Evolutionary conservation across 331 rosid species (phyloP), one percentile per base, ranked within the genome.

Genomic region (Pyracantha coccinea): DNA sequence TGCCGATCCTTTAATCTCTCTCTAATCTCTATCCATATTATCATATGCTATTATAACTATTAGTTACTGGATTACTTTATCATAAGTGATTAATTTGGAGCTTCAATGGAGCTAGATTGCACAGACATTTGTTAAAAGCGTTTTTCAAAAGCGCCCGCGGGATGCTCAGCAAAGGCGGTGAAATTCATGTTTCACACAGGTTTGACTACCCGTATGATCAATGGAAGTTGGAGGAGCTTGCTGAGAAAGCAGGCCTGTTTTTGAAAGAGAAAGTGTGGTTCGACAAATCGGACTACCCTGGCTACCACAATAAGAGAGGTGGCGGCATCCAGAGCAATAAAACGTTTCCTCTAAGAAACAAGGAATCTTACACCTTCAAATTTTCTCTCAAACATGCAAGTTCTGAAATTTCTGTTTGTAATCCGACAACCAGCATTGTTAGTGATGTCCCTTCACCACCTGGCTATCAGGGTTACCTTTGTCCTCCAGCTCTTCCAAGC

Each of bases 151-250:
- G 61, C 73, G 85, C 84, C 1, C 57, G 57, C 12, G 50, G 66
- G 14, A 75, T 83, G 82, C 3, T 88, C 73, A 57, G 5, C 8
- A 0, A 19, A 3, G 61, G 73, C 63, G 89, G 92, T 0, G 82
- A 88, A 66, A 57, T 88, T 71, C 88, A 83, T 4, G 77, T 85
- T 4, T 81, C 85, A 13, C 86, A 83, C 69, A 85, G 82, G 60
- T 62, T 21, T 0, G 1, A 32, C 0, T 0, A 64, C 2, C 86
- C 89, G 5, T 85, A 28, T 10, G 0, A 4, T n/a, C 21, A 21
- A 2, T 85, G 88, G 88, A 47, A 67, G 20, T 14, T 83, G 59
- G 61, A 10, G 61, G 5, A 60, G 29, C 7, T 81, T 3, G 88
- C 44, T 8, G 33, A 65, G 54, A 19, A 61, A 4, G 77, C 25